A percentile compares a stretch with the other conserved stretches of the same genome.
phyloP scores from a whole-genome alignment of 169 alveolate genomes.

The Amoebophrya sp. region DNA sequence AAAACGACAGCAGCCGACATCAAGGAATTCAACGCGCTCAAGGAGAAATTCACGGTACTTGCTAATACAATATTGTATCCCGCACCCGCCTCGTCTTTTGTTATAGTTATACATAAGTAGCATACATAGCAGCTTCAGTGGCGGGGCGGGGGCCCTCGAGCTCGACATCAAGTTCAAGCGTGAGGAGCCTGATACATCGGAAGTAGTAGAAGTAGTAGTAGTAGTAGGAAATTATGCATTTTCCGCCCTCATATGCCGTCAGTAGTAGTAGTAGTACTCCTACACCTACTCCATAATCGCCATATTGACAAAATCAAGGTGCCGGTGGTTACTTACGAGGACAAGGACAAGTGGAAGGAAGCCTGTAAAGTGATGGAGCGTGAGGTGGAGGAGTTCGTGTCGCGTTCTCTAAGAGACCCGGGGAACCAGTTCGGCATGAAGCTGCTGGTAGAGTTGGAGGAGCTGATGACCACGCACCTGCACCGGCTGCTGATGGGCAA shows the following conservation, averaged over 20 bases:
- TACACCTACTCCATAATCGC: no score
- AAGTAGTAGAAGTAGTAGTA: no score
- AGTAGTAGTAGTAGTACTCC: no score
- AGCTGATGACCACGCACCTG: background rate
- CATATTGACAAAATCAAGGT: background rate
- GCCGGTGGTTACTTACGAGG: background rate
- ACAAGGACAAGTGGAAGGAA: background rate
- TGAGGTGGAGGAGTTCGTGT: background rate
- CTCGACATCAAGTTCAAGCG: no score
- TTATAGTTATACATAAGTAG: no score
- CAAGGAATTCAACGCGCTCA: background rate
- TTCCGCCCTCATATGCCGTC: no score
- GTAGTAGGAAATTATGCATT: no score
- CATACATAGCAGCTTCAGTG: no score
- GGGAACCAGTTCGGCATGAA: background rate
- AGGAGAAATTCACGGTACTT: background rate
- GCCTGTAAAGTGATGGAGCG: background rate
- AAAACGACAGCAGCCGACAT: background rate
- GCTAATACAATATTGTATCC: no score
- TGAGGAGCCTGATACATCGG: no score
- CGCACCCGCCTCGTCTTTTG: no score
- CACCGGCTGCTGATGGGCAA: background rate
- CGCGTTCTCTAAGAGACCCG: background rate
- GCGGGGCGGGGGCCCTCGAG: no score
- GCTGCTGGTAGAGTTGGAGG: background rate